phyloP scores from a whole-genome alignment of 495 filamentous ascomycete species.

The Amphirosellinia nigrospora region DNA sequence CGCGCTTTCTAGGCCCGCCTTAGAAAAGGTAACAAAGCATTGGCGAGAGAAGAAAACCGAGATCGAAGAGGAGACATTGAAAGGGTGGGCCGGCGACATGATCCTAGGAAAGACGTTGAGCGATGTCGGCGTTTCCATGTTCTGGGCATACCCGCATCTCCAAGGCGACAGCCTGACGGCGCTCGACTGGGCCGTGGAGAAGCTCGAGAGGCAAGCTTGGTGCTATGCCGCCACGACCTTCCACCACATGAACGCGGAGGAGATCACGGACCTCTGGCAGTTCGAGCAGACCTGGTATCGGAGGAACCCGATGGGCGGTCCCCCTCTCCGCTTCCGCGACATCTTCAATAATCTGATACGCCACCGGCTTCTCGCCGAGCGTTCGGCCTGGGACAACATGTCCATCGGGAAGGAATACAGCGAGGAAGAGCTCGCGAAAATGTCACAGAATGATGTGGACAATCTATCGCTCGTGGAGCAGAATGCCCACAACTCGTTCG shows the following conservation, averaged over 20 bases:
- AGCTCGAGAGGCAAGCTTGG: slow-evolving; percentile 48
- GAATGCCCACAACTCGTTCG: slow-evolving; percentile 30
- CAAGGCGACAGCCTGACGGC: slow-evolving; percentile 45
- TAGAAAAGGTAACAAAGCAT: slow-evolving; percentile 41
- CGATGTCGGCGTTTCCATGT: slow-evolving; percentile 44
- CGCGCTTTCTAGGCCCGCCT: slow-evolving; percentile 52
- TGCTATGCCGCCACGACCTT: slow-evolving; percentile 51
- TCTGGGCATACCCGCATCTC: slow-evolving; percentile 51
- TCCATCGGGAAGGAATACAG: slow-evolving; percentile 24
- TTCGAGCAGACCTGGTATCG: slow-evolving; percentile 52
- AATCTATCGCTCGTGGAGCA: slow-evolving; percentile 41
- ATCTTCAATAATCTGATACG: slow-evolving; percentile 43
- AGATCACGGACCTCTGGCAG: slow-evolving; percentile 49
- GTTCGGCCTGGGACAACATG: slow-evolving; percentile 42
- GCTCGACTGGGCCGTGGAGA: slow-evolving; percentile 46
- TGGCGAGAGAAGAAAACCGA: slow-evolving; percentile 23
- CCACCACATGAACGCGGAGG: slow-evolving; percentile 50
- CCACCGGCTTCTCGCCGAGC: slow-evolving; percentile 29
- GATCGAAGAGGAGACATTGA: slow-evolving; percentile 34
- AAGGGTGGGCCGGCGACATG: slow-evolving; percentile 56
- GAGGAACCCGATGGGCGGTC: slow-evolving; percentile 12
- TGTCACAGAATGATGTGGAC: slow-evolving; percentile 27
- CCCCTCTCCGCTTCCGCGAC: slow-evolving; percentile 33
- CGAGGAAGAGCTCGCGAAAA: slow-evolving; percentile 18
- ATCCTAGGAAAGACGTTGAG: slow-evolving; percentile 52